phyloP scores from a whole-genome alignment of 306 rosid species.

The Gastrolobium bilobum region DNA sequence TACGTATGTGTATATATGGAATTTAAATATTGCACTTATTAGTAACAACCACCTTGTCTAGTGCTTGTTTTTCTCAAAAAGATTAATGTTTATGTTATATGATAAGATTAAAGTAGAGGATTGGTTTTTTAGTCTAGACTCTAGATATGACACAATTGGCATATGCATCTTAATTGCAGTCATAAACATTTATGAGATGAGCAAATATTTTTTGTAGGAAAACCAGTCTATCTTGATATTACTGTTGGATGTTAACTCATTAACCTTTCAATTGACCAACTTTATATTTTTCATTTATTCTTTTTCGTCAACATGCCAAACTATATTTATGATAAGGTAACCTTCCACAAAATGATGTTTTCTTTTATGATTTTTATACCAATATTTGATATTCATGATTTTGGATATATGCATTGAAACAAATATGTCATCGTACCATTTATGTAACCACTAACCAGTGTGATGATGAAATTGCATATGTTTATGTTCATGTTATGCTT shows the following conservation, averaged over 20 bases:
- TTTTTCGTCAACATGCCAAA: not conserved
- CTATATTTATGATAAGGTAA: not conserved
- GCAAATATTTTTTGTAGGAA: not conserved
- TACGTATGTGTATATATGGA: not conserved
- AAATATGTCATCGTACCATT: slow-evolving; percentile 6
- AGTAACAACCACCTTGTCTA: slow-evolving; percentile 1
- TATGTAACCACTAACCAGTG: not conserved
- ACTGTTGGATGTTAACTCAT: not conserved
- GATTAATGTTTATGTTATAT: not conserved
- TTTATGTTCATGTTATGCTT: not conserved
- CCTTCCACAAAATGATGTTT: not conserved
- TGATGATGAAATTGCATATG: not conserved
- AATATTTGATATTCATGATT: slow-evolving; percentile 18
- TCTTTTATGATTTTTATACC: not conserved
- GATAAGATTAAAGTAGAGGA: not conserved
- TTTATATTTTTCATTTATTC: not conserved
- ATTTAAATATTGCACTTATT: slow-evolving; percentile 5
- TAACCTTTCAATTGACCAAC: not conserved
- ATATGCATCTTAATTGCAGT: not conserved
- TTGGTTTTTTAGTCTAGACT: not conserved
- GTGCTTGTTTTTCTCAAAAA: not conserved
- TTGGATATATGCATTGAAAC: not conserved
- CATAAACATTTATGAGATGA: not conserved
- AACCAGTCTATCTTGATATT: slow-evolving; percentile 18
- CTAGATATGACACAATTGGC: not conserved